Conservation (phyloP, 192 early-diverging fungal genomes). For the Dimargaris xerosporica region DNA sequence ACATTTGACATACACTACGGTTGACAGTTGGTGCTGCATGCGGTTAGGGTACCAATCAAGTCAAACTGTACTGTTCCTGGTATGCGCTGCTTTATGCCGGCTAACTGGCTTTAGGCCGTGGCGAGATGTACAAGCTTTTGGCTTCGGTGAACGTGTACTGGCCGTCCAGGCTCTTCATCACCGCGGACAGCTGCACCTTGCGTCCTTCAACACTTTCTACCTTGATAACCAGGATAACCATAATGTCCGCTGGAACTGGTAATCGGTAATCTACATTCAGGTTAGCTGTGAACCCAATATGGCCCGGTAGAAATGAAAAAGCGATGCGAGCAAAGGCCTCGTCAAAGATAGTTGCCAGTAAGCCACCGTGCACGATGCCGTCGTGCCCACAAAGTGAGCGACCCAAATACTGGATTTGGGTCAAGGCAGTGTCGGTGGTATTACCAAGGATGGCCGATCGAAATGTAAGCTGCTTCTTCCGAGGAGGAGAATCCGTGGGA, state of each 20-base stretch:
- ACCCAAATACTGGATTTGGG: slow-evolving; percentile 46
- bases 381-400: slow-evolving; percentile 56
- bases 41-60: neutral
- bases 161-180: slow-evolving; percentile 1
- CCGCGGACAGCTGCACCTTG: slow-evolving; percentile 28
- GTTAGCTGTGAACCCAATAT: slow-evolving; percentile 56
- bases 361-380: slow-evolving; percentile 64
- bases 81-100: neutral
- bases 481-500: neutral
- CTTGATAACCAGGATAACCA: slow-evolving; percentile 35
- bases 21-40: neutral
- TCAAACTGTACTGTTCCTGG: neutral
- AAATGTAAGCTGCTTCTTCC: too few relatives aligned
- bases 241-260: slow-evolving; percentile 45
- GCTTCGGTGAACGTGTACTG: neutral
- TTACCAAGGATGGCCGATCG: neutral
- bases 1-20: neutral
- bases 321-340: slow-evolving; percentile 42
- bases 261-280: slow-evolving; percentile 59
- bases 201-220: slow-evolving; percentile 44
- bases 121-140: neutral
- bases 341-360: slow-evolving; percentile 57
- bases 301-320: slow-evolving; percentile 43
- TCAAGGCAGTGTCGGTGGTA: neutral
- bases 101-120: neutral